Percentiles rank a stretch among this genome's conserved stretches.
phyloP scores from a whole-genome alignment of 2,329 filamentous ascomycete genomes.

The Davidsoniella neocaledoniae region DNA sequence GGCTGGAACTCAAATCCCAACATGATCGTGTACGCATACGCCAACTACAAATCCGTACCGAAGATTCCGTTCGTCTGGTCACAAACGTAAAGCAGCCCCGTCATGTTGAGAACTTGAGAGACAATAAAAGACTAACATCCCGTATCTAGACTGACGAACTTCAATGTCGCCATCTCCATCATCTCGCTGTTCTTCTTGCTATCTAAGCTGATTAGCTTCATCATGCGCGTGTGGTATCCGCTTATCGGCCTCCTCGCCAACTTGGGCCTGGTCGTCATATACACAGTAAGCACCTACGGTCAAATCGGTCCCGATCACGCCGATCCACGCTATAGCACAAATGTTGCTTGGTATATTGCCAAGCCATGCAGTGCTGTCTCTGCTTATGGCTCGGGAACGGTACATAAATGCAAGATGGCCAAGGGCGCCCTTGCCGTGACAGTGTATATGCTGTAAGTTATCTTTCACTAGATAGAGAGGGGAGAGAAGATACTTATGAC shows the following conservation, averaged over 20 bases:
- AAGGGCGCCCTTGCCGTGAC: conserved; percentile 50
- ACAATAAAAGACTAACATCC: conserved; percentile 11
- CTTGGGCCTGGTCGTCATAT: conserved; percentile 40
- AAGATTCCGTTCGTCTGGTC: conserved; percentile 57
- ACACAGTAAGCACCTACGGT: conserved; percentile 48
- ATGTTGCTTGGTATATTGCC: conserved; percentile 57
- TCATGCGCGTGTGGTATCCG: conserved; percentile 56
- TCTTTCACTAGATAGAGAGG: background rate
- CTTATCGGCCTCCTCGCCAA: conserved; percentile 44
- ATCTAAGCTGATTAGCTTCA: conserved; percentile 49
- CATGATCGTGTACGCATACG: conserved; percentile 54
- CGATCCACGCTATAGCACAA: conserved; percentile 44
- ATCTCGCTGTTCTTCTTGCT: conserved; percentile 62
- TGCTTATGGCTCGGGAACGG: conserved; percentile 23
- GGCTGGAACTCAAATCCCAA: conserved; percentile 60
- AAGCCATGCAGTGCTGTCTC: conserved; percentile 36
- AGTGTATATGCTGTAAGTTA: conserved; percentile 49
- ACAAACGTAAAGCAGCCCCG: conserved; percentile 37
- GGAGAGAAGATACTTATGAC: background rate
- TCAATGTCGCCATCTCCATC: conserved; percentile 61
- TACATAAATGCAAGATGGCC: conserved; percentile 48
- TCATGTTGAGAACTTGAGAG: conserved; percentile 3
- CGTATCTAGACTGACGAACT: conserved; percentile 46
- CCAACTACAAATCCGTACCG: conserved; percentile 49
- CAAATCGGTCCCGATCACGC: conserved; percentile 59